These are phyloP conservation scores for Pascua sp. DNA, from an alignment of 1,284 basidiomycete genomes.

Conservation along the genomic window DNA sequence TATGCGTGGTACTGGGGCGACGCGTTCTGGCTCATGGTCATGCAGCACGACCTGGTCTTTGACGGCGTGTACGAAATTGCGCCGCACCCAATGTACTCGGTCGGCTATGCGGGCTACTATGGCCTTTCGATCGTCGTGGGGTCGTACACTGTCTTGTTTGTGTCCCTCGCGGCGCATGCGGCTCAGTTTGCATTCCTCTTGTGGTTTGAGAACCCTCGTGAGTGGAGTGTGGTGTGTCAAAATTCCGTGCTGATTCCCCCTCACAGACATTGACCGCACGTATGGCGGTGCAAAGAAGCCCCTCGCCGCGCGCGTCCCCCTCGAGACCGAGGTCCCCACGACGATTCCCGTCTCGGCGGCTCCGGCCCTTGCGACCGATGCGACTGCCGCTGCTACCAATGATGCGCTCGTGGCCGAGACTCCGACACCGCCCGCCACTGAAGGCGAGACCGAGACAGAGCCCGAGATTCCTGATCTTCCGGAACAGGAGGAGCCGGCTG, in stretches of 20 bases:
- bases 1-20: conserved; percentile 96
- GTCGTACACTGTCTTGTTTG: conserved; percentile 87
- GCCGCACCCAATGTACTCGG: conserved; percentile 56
- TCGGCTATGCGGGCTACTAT: conserved; percentile 95
- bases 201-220: conserved; percentile 96
- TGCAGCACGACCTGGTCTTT: conserved; percentile 74
- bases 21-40: conserved; percentile 73
- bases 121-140: conserved; percentile 65
- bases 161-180: conserved; percentile 85
- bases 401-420: conserved; percentile 14
- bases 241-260: background rate
- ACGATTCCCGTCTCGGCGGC: too few relatives aligned
- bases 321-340: conserved; percentile 33
- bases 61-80: conserved; percentile 89
- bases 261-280: conserved; percentile 79
- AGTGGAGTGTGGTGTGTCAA: conserved; percentile 46
- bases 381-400: too few relatives aligned
- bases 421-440: conserved; percentile 63
- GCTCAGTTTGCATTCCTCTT: conserved; percentile 93
- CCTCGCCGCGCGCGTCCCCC: conserved; percentile 74
- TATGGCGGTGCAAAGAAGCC: conserved; percentile 80
- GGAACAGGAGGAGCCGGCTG: conserved; percentile 11
- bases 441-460: conserved; percentile 69
- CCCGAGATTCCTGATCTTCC: conserved; percentile 42
- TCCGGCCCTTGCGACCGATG: too few relatives aligned